These are phyloP conservation scores for Elongisporangium undulatum DNA, from an alignment of 352 stramenopile species.

Conservation along the genomic window DNA sequence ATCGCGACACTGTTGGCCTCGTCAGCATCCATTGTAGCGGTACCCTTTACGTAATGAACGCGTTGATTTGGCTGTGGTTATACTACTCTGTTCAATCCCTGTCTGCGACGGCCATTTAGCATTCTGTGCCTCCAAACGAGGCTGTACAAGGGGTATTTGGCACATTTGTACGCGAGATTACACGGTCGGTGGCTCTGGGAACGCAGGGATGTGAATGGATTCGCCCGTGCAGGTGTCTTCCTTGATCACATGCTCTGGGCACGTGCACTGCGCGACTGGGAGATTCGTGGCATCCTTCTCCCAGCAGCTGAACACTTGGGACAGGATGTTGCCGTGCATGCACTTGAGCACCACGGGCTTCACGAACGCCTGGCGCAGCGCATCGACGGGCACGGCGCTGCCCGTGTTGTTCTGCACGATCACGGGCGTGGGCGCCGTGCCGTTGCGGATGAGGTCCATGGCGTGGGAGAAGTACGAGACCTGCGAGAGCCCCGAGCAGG, in stretches of 20 bases:
- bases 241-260: constrained; percentile 52
- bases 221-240: constrained; percentile 65
- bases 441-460: constrained; percentile 77
- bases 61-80: no score
- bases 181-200: constrained; percentile 12
- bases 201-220: constrained; percentile 52
- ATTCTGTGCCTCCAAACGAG: no score
- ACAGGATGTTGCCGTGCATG: constrained; percentile 34
- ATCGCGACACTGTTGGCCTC: no score
- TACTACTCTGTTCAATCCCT: no score
- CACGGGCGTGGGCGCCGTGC: constrained; percentile 51
- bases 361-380: constrained; percentile 44
- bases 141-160: no score
- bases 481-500: constrained; percentile 86
- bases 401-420: constrained; percentile 62
- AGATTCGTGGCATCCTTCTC: constrained; percentile 51
- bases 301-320: constrained; percentile 83
- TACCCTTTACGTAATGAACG: no score
- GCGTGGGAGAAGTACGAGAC: constrained; percentile 81
- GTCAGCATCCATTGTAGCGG: no score
- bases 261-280: constrained; percentile 46
- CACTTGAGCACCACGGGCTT: constrained; percentile 26
- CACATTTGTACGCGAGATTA: no score
- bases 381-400: constrained; percentile 31
- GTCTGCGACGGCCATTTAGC: no score